phyloP scores from a whole-genome alignment of 768 basidiomycete species.

The Termitomyces sp. region DNA sequence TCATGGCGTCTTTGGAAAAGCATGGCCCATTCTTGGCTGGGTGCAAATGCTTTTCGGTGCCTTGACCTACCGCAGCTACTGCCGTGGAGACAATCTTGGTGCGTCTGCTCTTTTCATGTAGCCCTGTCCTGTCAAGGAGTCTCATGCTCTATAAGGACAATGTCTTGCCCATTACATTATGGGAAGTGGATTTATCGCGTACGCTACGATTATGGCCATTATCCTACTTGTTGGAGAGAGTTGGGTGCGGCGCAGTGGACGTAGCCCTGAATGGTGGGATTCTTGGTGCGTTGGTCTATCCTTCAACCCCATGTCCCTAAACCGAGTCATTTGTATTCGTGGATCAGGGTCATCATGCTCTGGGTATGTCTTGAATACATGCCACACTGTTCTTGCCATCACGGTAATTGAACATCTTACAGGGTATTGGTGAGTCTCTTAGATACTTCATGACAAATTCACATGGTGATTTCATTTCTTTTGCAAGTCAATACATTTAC shows the following conservation, averaged over 20 bases:
- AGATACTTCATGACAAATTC: not conserved
- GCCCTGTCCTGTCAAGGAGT: not conserved
- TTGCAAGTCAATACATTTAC: slow-evolving; percentile 84
- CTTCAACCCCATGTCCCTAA: not conserved
- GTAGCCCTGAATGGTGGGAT: slow-evolving; percentile 85
- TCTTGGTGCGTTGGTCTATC: slow-evolving; percentile 51
- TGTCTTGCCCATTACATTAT: slow-evolving; percentile 89
- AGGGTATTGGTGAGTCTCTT: slow-evolving; percentile 55
- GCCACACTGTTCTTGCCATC: not conserved
- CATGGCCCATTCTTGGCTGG: slow-evolving; percentile 86
- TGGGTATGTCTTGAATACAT: slow-evolving; percentile 37
- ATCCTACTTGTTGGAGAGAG: slow-evolving; percentile 72
- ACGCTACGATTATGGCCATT: slow-evolving; percentile 78
- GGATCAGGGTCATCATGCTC: slow-evolving; percentile 42
- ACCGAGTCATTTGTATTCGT: not conserved
- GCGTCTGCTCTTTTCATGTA: slow-evolving; percentile 12
- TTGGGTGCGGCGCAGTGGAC: slow-evolving; percentile 69
- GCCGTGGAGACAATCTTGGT: slow-evolving; percentile 69
- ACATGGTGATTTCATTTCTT: not conserved
- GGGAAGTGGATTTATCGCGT: slow-evolving; percentile 90
- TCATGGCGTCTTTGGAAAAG: slow-evolving; percentile 81
- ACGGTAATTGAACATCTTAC: not conserved
- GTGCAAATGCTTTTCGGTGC: slow-evolving; percentile 86
- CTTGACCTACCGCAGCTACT: slow-evolving; percentile 72
- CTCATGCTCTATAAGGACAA: slow-evolving; percentile 43